Evolutionary conservation across 116 monocot genomes (phyloP).

Genomic region (Dioscorea cayenensis): DNA sequence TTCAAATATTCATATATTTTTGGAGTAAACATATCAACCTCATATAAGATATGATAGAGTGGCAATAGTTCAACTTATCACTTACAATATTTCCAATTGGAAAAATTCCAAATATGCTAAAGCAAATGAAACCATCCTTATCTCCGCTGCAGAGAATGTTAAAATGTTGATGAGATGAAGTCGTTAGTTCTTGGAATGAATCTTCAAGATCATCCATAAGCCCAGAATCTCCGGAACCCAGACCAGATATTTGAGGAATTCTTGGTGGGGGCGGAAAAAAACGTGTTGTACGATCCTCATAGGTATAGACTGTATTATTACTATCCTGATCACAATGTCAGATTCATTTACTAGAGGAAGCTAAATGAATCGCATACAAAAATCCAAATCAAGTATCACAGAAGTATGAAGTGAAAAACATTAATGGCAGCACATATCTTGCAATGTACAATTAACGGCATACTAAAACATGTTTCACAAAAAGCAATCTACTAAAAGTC

Average conservation of each 20-base stretch:
- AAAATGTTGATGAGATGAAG: constrained; percentile 54
- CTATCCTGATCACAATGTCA: neutral
- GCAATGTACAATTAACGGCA: too few relatives aligned
- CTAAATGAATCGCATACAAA: too few relatives aligned
- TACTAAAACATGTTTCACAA: too few relatives aligned
- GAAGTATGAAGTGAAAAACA: too few relatives aligned
- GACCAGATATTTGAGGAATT: constrained; percentile 75
- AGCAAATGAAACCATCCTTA: constrained; percentile 82
- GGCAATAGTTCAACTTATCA: constrained; percentile 4
- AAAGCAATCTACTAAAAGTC: too few relatives aligned
- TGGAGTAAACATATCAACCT: neutral
- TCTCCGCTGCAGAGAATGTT: constrained; percentile 92
- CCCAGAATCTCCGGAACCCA: constrained; percentile 62
- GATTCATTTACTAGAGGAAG: neutral
- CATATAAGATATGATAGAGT: neutral
- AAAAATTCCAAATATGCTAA: constrained; percentile 96
- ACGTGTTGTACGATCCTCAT: constrained; percentile 81
- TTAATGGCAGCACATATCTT: too few relatives aligned
- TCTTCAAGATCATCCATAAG: constrained; percentile 60
- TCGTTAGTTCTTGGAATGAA: constrained; percentile 51
- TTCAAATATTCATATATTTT: neutral
- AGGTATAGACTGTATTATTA: constrained; percentile 4
- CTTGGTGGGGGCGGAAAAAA: constrained; percentile 92
- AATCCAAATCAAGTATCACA: too few relatives aligned
- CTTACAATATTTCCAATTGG: constrained; percentile 91